Evolutionary conservation across 208 protist species (phyloP).

Genomic region (Leishmania aethiopica): DNA sequence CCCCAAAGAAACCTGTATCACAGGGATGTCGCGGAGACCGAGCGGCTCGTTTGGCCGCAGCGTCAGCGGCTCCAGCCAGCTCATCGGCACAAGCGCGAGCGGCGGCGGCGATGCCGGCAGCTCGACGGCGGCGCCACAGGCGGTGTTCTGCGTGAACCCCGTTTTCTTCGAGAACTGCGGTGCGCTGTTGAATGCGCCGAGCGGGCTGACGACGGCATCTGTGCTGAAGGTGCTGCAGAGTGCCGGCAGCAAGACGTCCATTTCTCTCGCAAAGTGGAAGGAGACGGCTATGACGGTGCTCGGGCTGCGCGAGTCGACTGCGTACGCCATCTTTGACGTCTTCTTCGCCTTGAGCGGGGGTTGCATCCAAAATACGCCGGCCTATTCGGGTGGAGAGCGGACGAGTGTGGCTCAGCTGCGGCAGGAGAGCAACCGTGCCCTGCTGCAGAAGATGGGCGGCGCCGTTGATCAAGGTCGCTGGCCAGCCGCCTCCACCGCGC

Average conservation of each 20-base stretch:
- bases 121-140: slow-evolving; percentile 32
- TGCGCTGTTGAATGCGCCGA: slow-evolving; percentile 67
- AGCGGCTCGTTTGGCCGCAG: slow-evolving; percentile 35
- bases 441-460: slow-evolving; percentile 88
- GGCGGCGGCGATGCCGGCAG: slow-evolving; percentile 19
- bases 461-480: slow-evolving; percentile 73
- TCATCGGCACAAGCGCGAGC: background rate
- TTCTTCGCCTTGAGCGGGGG: slow-evolving; percentile 84
- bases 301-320: slow-evolving; percentile 61
- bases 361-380: slow-evolving; percentile 70
- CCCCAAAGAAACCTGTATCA: background rate
- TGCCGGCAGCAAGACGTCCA: slow-evolving; percentile 69
- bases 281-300: slow-evolving; percentile 72
- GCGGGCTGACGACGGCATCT: slow-evolving; percentile 67
- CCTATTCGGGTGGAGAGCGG: slow-evolving; percentile 41
- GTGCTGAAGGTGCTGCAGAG: slow-evolving; percentile 78
- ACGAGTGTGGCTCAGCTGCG: slow-evolving; percentile 78
- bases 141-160: slow-evolving; percentile 83
- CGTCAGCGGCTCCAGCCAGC: slow-evolving; percentile 24
- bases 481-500: slow-evolving; percentile 61
- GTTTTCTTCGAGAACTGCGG: slow-evolving; percentile 87
- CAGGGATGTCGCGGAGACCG: slow-evolving; percentile 21
- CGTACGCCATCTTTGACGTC: slow-evolving; percentile 87
- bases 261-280: slow-evolving; percentile 79
- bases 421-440: slow-evolving; percentile 74